Evolutionary conservation across 2,329 filamentous ascomycete species (phyloP).

Genomic region (Trichophyton verrucosum): DNA sequence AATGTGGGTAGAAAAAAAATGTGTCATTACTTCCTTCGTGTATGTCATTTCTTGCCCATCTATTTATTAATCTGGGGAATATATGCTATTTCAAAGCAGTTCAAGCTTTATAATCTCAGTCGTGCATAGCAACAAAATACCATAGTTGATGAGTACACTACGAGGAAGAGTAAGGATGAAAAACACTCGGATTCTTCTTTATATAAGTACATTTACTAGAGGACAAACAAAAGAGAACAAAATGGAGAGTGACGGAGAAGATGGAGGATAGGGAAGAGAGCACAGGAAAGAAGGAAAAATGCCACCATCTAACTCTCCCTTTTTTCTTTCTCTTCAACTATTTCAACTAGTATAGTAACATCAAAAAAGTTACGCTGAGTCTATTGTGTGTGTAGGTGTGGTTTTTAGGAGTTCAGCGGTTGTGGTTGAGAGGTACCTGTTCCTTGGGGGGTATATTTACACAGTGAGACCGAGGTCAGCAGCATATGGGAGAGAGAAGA

Average conservation of each 20-base stretch:
- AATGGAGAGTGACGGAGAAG: conserved; percentile 5
- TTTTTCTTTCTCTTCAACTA: not conserved
- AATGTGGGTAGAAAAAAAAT: not conserved
- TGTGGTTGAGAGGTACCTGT: not conserved
- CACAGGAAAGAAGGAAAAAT: not conserved
- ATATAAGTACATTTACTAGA: conserved; percentile 7
- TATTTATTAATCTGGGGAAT: not conserved
- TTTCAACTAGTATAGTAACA: not conserved
- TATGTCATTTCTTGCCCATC: not conserved
- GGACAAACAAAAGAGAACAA: conserved; percentile 3
- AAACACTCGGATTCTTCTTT: conserved; percentile 4
- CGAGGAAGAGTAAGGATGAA: not conserved
- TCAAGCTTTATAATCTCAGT: not conserved
- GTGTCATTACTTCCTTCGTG: not conserved
- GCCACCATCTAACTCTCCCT: not conserved
- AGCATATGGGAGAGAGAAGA: conserved; percentile 81
- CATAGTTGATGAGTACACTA: not conserved
- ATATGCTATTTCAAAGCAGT: not conserved
- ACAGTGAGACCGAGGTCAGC: conserved; percentile 89
- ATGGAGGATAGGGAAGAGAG: not conserved
- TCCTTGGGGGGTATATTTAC: conserved; percentile 41
- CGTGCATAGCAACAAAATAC: not conserved
- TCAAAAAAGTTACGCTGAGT: not conserved
- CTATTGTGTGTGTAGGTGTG: not conserved
- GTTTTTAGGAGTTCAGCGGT: not conserved